Evolutionary conservation across 2,329 filamentous ascomycete genomes (phyloP).

Genomic region (Sclerotinia sclerotiorum): DNA sequence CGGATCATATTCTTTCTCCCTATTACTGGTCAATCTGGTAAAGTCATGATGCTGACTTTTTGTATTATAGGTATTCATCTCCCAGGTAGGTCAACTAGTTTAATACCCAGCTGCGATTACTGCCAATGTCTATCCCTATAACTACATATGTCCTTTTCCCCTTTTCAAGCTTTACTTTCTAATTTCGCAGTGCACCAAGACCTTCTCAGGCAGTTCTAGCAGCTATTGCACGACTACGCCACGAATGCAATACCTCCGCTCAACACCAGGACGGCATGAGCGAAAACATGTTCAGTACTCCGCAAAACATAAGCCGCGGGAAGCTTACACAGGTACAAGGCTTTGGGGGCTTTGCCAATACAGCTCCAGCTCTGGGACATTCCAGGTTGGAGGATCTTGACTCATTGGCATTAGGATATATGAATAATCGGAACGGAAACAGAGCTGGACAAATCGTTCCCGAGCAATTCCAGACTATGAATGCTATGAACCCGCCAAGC

Average conservation of each 20-base stretch:
- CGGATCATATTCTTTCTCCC: background rate
- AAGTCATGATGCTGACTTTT: background rate
- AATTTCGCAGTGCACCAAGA: background rate
- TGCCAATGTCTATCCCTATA: no score
- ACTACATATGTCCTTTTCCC: no score
- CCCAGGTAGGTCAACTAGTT: background rate
- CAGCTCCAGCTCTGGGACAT: background rate
- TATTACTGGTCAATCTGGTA: background rate
- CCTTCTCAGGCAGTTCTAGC: background rate
- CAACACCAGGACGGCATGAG: background rate
- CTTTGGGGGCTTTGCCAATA: background rate
- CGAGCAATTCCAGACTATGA: background rate
- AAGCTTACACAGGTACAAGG: background rate
- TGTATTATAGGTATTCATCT: background rate
- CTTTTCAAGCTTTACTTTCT: background rate
- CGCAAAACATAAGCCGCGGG: background rate
- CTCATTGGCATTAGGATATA: background rate
- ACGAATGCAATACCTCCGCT: no score
- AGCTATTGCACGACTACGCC: background rate
- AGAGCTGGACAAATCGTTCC: background rate
- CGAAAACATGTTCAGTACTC: background rate
- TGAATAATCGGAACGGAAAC: background rate
- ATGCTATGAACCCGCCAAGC: background rate
- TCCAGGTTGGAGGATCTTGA: no score
- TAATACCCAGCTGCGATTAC: no score